Base-by-base conservation (phyloP, 192 early-diverging fungal species). In the Coemansia sp. region DNA sequence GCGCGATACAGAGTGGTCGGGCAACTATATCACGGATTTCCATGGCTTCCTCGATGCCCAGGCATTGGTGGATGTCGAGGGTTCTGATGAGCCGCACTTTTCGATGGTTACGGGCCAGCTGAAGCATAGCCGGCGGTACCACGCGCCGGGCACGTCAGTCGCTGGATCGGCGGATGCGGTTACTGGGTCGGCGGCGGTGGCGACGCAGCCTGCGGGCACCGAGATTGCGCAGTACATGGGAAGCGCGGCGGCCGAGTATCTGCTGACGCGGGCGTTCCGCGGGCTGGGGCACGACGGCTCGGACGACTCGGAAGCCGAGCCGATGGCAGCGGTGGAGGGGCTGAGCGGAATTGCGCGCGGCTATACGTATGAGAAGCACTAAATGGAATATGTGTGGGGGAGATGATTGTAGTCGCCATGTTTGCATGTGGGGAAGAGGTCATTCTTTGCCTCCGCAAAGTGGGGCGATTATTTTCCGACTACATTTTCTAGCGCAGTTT, bases 81-180 rank as follows among this genome's bases (percentile, higher is more conserved):
- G 88, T 38, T 89, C 91, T 25, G 79, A 63, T 39, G 17, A 67
- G 32, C 91, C 91, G 17, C 86, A 92, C 41, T 98, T 87, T 56
- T 98, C 94, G 16, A 59, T 98, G 19, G 76, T 93, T 12, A 94
- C 92, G 0, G 94, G 94, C 0, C 58, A 73, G 47, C 83, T 86
- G 29, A 85, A 86, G 64, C 63, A 81, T 43, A 60, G 47, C 25
- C 63, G 75, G 38, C 64, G 73, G 37, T 80, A 81, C 44, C 60
- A 49, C 23, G 20, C 11, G 5, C n/a, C 17, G 3, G n/a, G n/a
- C n/a, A n/a, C n/a, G n/a, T n/a, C n/a, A n/a, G n/a, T n/a, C n/a
- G n/a, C n/a, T n/a, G n/a, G n/a, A n/a, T n/a, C n/a, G n/a, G 48
- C 51, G 0, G 39, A 3, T 0, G 10, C 50, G 41, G 39, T 30